Conservation (phyloP, 257 asterid species). For the Haberlea rhodopensis region DNA sequence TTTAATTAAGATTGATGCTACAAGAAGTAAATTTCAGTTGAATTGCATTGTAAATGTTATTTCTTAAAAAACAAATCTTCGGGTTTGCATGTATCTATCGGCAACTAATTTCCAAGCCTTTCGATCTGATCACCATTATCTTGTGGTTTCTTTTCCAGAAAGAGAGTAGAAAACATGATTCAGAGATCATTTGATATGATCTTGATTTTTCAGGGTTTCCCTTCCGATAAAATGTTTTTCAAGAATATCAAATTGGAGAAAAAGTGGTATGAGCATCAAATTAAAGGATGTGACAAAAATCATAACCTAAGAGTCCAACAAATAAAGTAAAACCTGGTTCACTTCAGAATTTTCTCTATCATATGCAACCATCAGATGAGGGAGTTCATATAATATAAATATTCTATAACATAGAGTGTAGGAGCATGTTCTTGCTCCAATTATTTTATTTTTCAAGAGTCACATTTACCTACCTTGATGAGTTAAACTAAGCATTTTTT, state of each 20-base stretch:
- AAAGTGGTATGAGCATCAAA: no score
- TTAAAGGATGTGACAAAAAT: no score
- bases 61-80: no score
- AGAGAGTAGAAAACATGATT: constrained; percentile 33
- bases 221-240: background rate
- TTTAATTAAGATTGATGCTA: background rate
- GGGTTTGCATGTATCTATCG: no score
- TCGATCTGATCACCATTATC: background rate
- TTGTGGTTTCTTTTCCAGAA: constrained; percentile 15
- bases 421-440: background rate
- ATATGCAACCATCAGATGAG: background rate
- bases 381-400: background rate
- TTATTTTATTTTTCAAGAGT: constrained; percentile 15
- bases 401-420: no score
- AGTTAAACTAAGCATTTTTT: no score
- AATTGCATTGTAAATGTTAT: no score
- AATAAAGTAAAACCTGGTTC: no score
- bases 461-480: no score
- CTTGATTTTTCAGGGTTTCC: background rate
- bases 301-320: no score
- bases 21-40: no score
- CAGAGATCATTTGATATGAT: constrained; percentile 21
- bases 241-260: background rate
- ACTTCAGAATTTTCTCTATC: no score
- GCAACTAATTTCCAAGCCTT: background rate